A percentile compares a stretch with the other conserved stretches of the same genome.
Conservation (phyloP, 768 basidiomycete species). For the Auricularia auricula-judae region DNA sequence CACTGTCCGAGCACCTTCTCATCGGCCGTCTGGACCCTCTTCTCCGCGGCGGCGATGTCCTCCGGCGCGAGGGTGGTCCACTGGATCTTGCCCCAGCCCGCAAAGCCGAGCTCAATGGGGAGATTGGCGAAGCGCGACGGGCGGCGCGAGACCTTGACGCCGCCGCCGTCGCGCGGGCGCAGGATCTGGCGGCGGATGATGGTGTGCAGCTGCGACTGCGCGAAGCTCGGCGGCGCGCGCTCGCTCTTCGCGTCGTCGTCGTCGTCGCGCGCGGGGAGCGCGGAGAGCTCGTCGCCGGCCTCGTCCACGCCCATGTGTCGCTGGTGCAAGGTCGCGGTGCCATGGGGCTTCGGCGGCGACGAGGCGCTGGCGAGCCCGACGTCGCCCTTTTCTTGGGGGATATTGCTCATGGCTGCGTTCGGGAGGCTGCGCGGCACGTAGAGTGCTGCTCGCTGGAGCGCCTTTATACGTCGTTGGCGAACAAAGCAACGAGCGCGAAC, state of each 20-base stretch:
- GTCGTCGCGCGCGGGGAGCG: not conserved
- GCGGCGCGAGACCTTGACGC: slow-evolving; percentile 25
- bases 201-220: slow-evolving; percentile 39
- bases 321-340: too few relatives aligned
- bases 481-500: too few relatives aligned
- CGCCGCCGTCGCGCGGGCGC: slow-evolving; percentile 33
- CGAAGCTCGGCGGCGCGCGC: slow-evolving; percentile 32
- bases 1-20: slow-evolving; percentile 46
- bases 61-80: slow-evolving; percentile 34
- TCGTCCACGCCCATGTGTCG: too few relatives aligned
- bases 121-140: slow-evolving; percentile 57
- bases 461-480: too few relatives aligned
- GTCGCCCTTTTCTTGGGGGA: too few relatives aligned
- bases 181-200: slow-evolving; percentile 49
- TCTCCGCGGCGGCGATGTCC: slow-evolving; percentile 27
- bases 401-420: too few relatives aligned
- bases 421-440: too few relatives aligned
- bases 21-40: slow-evolving; percentile 18
- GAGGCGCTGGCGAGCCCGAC: too few relatives aligned
- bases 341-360: too few relatives aligned
- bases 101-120: slow-evolving; percentile 55
- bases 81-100: slow-evolving; percentile 50
- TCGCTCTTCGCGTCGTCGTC: not conserved
- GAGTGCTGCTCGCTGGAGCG: too few relatives aligned
- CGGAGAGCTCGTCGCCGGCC: too few relatives aligned